Base-by-base conservation (phyloP, 768 basidiomycete genomes). In the Russula griseocarnosa region DNA sequence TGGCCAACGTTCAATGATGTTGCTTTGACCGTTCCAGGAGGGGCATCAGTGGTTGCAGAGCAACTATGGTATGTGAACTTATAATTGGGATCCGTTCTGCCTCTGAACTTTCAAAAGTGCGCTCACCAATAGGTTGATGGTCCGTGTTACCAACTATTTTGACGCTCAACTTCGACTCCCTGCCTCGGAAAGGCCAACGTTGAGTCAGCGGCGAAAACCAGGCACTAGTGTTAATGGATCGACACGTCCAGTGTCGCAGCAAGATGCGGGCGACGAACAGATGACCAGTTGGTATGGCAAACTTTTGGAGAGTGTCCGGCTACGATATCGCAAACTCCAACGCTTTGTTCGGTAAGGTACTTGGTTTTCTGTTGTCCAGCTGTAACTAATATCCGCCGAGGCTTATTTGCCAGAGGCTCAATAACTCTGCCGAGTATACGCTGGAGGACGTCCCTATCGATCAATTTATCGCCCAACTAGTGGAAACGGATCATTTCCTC, bases 1-100 rank as follows among this genome's bases (percentile, higher is more conserved):
- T 96, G 94, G 91, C 88, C 90, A 22, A 95, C 96, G 24, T 87
- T 98, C 75, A 91, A 90, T 67, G 91, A 92, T 73, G 93, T 96
- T 57, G 94, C 93, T 62, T 79, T 94, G 73, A 90, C 87, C 42
- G 88, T 94, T 10, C 79, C 85, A 22, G 92, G 92, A 5, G 97
- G 95, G 26, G 94, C 96, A 22, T 76, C 89, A 58, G 78, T 96
- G 5, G 94, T 99, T 11, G 95, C 95, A 13, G 96, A 98, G 75
- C 92, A 97, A 70, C 84, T 98, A 69, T 96, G 94, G 96, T 96
- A 71, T 55, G 87, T 61, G 57, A 53, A 30, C 36, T 59, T 44
- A 22, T 57, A 16, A 55, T 57, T 38, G 50, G 14, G 13, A 53
- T 36, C 11, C 46, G 7, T 22, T 50, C 44, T 7, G 3, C 52